phyloP scores from a whole-genome alignment of 352 stramenopile genomes.

The Phytophthora cryptogea region DNA sequence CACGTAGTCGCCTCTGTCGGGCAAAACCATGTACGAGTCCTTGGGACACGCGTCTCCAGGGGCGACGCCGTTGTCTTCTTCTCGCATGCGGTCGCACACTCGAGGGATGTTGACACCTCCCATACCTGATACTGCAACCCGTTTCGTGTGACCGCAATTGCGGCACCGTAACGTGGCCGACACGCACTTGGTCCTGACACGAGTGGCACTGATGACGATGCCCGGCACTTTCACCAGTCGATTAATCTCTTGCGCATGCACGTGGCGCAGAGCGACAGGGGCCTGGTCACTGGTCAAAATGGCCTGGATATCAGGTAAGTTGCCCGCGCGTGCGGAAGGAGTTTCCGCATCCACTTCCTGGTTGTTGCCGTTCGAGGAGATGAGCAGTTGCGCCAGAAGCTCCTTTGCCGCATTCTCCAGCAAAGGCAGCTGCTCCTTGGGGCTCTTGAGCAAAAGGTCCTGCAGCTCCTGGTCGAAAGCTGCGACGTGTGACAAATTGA shows the following conservation, averaged over 20 bases:
- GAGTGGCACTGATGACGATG: conserved; percentile 96
- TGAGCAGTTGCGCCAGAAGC: conserved; percentile 67
- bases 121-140: conserved; percentile 60
- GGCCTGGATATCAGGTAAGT: conserved; percentile 78
- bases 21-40: conserved; percentile 95
- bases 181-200: conserved; percentile 93
- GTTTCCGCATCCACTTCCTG: conserved; percentile 25
- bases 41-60: conserved; percentile 67
- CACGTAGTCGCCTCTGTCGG: conserved; percentile 95
- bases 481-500: conserved; percentile 85
- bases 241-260: conserved; percentile 91
- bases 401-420: conserved; percentile 87
- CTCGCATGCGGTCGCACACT: conserved; percentile 76
- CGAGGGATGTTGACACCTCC: conserved; percentile 85
- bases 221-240: conserved; percentile 92
- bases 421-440: conserved; percentile 83
- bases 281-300: conserved; percentile 84
- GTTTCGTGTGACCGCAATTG: conserved; percentile 79
- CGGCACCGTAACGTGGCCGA: conserved; percentile 92
- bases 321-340: conserved; percentile 7
- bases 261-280: conserved; percentile 67
- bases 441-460: conserved; percentile 83
- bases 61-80: conserved; percentile 41
- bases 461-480: conserved; percentile 89
- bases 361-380: conserved; percentile 43